phyloP scores from a whole-genome alignment of 192 early-diverging fungal genomes.

The Backusella parvicylindrica region DNA sequence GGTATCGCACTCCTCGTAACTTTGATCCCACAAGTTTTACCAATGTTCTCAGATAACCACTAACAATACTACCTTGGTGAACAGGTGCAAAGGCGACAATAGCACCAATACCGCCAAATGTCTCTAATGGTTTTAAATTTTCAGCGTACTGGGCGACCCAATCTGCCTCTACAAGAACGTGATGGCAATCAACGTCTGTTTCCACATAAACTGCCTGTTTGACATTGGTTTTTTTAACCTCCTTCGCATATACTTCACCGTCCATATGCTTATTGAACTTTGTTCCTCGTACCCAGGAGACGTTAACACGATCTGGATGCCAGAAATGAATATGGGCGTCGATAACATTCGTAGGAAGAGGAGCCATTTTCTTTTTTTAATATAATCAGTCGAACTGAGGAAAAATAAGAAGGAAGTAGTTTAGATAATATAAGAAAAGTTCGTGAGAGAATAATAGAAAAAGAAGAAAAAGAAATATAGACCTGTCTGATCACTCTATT shows the following conservation, averaged over 20 bases:
- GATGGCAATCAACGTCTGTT: conserved; percentile 21
- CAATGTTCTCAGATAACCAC: conserved; percentile 20
- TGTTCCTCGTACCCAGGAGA: conserved; percentile 22
- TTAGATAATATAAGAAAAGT: background rate
- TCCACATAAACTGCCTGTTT: conserved; percentile 24
- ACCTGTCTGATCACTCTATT: background rate
- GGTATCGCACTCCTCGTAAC: conserved; percentile 23
- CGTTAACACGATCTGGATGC: conserved; percentile 10
- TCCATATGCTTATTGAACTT: conserved; percentile 11
- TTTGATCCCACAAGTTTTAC: conserved; percentile 9
- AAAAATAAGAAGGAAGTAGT: background rate
- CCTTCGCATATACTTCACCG: background rate
- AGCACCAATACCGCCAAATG: conserved; percentile 28
- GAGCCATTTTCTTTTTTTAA: background rate
- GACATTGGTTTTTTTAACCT: background rate
- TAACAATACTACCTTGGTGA: conserved; percentile 24
- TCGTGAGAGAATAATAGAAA: background rate
- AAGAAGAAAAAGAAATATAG: background rate
- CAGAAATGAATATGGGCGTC: conserved; percentile 34
- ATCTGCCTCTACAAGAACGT: conserved; percentile 27
- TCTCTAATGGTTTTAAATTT: background rate
- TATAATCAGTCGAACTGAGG: background rate
- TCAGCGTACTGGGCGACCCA: conserved; percentile 26
- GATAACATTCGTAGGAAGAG: conserved; percentile 6
- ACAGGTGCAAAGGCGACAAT: conserved; percentile 33